Percentiles rank a stretch among this genome's conserved stretches.
Evolutionary conservation across 2,329 filamentous ascomycete genomes (phyloP).

Genomic region (Coniochaeta sp.): DNA sequence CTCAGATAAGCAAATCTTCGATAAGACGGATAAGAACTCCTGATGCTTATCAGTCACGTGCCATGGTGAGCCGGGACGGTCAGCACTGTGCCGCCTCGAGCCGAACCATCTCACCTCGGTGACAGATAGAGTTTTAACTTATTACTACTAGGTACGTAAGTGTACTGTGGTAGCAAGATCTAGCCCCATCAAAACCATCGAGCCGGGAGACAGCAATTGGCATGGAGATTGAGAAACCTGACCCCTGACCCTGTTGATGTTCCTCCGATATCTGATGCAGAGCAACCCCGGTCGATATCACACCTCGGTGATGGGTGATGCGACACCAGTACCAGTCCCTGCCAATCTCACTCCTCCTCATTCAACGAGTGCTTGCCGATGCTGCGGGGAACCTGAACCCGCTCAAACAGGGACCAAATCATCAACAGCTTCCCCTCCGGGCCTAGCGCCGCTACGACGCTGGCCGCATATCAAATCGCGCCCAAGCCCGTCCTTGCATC

Average conservation of each 20-base stretch:
- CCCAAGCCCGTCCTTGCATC: background rate
- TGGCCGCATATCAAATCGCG: background rate
- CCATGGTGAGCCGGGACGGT: background rate
- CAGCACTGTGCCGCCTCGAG: background rate
- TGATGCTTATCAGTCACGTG: background rate
- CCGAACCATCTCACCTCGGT: background rate
- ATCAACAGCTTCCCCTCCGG: background rate
- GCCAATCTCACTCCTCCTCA: background rate
- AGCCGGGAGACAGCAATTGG: background rate
- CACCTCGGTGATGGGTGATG: background rate
- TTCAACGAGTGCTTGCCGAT: background rate
- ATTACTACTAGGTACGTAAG: too few relatives aligned
- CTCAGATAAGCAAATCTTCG: background rate
- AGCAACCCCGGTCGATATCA: background rate
- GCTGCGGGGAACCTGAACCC: background rate
- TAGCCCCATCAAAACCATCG: background rate
- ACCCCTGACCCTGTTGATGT: background rate
- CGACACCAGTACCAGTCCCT: background rate
- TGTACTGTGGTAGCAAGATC: too few relatives aligned
- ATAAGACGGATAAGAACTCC: background rate
- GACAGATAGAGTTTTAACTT: too few relatives aligned
- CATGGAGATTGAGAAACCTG: background rate
- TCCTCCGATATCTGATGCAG: background rate
- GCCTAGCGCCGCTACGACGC: background rate
- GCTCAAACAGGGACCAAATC: too few relatives aligned